Conservation (phyloP, 2,329 filamentous ascomycete species). For the Colletotrichum gloeosporioides region DNA sequence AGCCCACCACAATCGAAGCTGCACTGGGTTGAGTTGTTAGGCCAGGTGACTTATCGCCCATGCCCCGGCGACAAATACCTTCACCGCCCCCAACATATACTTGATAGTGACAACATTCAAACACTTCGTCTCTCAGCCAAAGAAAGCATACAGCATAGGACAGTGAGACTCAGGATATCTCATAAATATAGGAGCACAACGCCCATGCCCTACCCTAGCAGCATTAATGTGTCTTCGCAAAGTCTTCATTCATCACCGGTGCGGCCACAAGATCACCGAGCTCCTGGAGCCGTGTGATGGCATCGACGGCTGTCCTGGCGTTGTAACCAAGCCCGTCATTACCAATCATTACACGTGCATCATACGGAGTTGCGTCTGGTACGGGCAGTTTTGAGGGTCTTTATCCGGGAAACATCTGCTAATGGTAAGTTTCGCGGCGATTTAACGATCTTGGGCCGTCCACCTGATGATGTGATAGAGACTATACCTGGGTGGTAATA, state of each 20-base stretch:
- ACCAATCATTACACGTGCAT: conserved; percentile 37
- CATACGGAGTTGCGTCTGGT: conserved; percentile 28
- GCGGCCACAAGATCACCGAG: conserved; percentile 35
- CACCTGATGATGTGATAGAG: neutral
- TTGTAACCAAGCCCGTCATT: conserved; percentile 25
- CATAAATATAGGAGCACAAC: neutral
- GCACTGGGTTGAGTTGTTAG: neutral
- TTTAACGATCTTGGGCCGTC: neutral
- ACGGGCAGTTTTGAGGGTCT: conserved; percentile 30
- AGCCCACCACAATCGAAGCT: neutral
- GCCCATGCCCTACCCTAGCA: neutral
- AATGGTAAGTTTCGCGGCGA: neutral
- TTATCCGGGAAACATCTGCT: neutral
- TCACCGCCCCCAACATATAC: neutral
- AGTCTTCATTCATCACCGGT: conserved; percentile 36
- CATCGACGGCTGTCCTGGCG: conserved; percentile 27
- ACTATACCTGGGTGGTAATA: neutral
- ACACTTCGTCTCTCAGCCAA: neutral
- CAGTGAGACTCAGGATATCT: neutral
- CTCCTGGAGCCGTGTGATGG: conserved; percentile 30
- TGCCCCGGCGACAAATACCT: neutral
- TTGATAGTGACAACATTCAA: neutral
- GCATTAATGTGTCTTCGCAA: conserved; percentile 30
- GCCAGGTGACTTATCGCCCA: neutral
- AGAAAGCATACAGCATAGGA: neutral